These are phyloP conservation scores for Saturnispora silvae DNA, from an alignment of 805 yeast genomes.

Conservation along the genomic window DNA sequence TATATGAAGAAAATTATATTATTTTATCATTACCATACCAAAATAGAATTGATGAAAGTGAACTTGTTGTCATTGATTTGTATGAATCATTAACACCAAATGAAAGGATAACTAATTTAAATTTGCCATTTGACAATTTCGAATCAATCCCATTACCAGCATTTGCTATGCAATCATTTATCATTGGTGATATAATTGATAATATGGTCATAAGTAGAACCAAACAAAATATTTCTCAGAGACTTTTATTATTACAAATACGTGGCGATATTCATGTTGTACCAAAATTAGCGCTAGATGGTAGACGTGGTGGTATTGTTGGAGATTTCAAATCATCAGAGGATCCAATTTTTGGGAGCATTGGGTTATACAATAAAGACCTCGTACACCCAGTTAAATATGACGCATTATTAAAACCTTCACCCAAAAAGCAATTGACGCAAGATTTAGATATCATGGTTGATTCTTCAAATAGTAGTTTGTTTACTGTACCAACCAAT, in stretches of 20 bases:
- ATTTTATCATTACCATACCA: conserved; percentile 52
- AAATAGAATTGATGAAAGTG: conserved; percentile 33
- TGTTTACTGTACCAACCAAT: conserved; percentile 47
- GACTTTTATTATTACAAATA: conserved; percentile 51
- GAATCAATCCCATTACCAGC: conserved; percentile 31
- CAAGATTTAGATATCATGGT: conserved; percentile 37
- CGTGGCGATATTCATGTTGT: conserved; percentile 54
- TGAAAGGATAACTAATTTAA: conserved; percentile 22
- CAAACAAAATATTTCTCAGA: conserved; percentile 54
- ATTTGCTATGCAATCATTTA: conserved; percentile 44
- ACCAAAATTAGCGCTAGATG: conserved; percentile 61
- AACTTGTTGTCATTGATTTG: conserved; percentile 64
- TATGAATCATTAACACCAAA: conserved; percentile 58
- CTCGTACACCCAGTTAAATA: conserved; percentile 55
- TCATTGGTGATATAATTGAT: conserved; percentile 38
- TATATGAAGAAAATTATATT: conserved; percentile 78
- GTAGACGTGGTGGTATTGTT: conserved; percentile 41
- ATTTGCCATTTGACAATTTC: conserved; percentile 14
- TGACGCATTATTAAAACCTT: conserved; percentile 47
- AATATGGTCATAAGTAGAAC: conserved; percentile 47
- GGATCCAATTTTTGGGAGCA: conserved; percentile 22
- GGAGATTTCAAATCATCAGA: conserved; percentile 31
- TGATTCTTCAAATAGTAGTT: conserved; percentile 13
- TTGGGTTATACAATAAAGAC: conserved; percentile 28
- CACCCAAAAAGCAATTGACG: conserved; percentile 38